Percentiles rank a stretch among this genome's conserved stretches.
phyloP scores from a whole-genome alignment of 441 rosid genomes.

The Populus hybrid region DNA sequence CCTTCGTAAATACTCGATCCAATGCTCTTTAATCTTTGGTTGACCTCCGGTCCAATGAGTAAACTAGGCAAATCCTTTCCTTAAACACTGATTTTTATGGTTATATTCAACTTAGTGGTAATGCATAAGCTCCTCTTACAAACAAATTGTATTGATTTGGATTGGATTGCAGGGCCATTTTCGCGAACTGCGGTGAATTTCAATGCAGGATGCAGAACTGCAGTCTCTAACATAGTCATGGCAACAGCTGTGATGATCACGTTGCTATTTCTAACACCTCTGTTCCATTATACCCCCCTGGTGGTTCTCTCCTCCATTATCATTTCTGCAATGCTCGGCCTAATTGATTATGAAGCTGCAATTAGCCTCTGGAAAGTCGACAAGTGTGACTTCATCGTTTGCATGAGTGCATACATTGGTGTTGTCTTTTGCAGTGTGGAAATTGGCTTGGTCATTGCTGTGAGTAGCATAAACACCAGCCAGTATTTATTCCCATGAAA shows the following conservation, averaged over 20 bases:
- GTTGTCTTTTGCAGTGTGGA: conserved; percentile 75
- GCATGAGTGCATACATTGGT: conserved; percentile 67
- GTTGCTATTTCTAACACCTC: conserved; percentile 66
- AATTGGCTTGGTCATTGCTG: conserved; percentile 68
- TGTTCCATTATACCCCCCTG: conserved; percentile 82
- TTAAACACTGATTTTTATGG: too few relatives aligned
- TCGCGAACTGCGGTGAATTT: conserved; percentile 88
- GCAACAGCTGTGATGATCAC: conserved; percentile 78
- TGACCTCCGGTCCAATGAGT: too few relatives aligned
- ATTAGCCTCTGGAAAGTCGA: conserved; percentile 79
- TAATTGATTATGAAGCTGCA: conserved; percentile 80
- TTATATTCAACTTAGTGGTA: too few relatives aligned
- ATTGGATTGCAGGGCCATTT: conserved; percentile 61
- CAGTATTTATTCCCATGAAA: neutral
- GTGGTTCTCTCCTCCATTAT: conserved; percentile 84
- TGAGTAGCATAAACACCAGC: conserved; percentile 19
- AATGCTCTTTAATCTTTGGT: too few relatives aligned
- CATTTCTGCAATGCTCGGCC: conserved; percentile 82
- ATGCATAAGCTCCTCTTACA: neutral
- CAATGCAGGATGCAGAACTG: conserved; percentile 92
- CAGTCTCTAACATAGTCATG: conserved; percentile 83
- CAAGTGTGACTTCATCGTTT: conserved; percentile 77
- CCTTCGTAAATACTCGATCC: too few relatives aligned
- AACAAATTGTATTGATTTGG: neutral
- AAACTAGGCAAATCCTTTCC: too few relatives aligned